Evolutionary conservation across 257 asterid species (phyloP).

Genomic region (Capsicum pubescens): DNA sequence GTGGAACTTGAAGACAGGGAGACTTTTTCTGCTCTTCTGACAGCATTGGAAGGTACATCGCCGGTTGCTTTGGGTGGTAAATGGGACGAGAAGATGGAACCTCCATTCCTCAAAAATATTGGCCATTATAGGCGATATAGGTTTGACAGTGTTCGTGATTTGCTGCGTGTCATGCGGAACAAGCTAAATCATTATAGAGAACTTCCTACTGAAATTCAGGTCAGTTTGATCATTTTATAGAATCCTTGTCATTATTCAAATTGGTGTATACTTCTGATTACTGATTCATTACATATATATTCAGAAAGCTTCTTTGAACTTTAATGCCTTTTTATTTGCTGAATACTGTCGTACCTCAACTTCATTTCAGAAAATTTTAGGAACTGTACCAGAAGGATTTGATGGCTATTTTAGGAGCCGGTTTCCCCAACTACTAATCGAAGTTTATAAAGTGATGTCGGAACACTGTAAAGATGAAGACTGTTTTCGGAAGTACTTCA

Average conservation of each 20-base stretch:
- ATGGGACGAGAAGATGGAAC: conserved; percentile 91
- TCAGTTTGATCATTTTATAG: conserved; percentile 30
- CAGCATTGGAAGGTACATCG: conserved; percentile 72
- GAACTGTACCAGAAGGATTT: conserved; percentile 89
- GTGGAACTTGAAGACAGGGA: conserved; percentile 91
- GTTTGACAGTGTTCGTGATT: conserved; percentile 87
- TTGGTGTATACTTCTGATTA: not conserved
- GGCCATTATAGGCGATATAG: conserved; percentile 75
- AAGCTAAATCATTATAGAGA: conserved; percentile 91
- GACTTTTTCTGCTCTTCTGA: conserved; percentile 58
- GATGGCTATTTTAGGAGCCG: conserved; percentile 74
- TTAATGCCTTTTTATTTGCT: not conserved
- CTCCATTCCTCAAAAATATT: conserved; percentile 63
- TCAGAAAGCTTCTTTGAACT: no score
- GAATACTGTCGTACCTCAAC: conserved; percentile 17
- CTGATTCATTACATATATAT: no score
- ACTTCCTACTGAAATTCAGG: conserved; percentile 92
- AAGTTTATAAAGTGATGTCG: conserved; percentile 77
- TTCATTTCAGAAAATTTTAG: conserved; percentile 65
- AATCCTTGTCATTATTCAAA: not conserved
- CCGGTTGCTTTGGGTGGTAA: conserved; percentile 71
- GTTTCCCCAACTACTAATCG: conserved; percentile 74
- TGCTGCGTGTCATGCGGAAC: conserved; percentile 90
- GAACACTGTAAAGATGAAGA: conserved; percentile 63
- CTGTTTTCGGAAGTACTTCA: conserved; percentile 71